Base-by-base conservation (phyloP, 495 filamentous ascomycete genomes). In the Trichoderma gamsii region DNA sequence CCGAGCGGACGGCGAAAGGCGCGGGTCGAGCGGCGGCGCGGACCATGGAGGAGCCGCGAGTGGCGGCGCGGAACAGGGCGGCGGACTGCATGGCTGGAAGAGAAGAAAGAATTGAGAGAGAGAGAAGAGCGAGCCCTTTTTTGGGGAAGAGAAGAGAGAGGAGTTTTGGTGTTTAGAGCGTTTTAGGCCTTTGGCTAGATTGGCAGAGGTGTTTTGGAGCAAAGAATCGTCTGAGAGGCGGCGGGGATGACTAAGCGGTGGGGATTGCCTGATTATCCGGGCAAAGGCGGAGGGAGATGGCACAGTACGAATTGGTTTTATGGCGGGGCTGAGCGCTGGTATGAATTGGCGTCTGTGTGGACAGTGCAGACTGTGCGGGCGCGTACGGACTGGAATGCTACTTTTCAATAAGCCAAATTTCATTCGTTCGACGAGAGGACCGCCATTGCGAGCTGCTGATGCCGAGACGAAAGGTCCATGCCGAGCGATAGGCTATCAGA, bases 61-160 rank as follows among this genome's bases (percentile, higher is more conserved):
- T 85, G 77, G 88, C 89, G 71, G 86, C 75, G 76, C 90, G 86
- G 80, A 92, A 84, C 75, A 92, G 78, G 70, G 88, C 86, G 69
- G 86, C 79, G 70, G 89, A 87, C 78, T 88, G 87, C 86, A 89
- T 90, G 76, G 75, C 21, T 41, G 63, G 63, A 65, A 44, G 32
- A n/a, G 63, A 15, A 43, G 23, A 4, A 65, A 23, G 32, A 11
- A 12, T 15, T n/a, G n/a, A n/a, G n/a, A n/a, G 43, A 23, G 56
- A 61, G 41, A 68, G 56, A 67, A 46, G 66, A 66, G n/a, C n/a
- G 65, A 25, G 63, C 61, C 52, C 63, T 68, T 69, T 69, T 68
- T 65, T 66, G 69, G 16, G 38, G 56, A 66, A 63, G 68, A 68
- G 67, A 44, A 44, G 66, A 67, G 69, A 69, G 68, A 66, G 25